These are phyloP conservation scores for Fusarium virguliforme DNA, from an alignment of 2,329 filamentous ascomycete species.

Conservation along the genomic window DNA sequence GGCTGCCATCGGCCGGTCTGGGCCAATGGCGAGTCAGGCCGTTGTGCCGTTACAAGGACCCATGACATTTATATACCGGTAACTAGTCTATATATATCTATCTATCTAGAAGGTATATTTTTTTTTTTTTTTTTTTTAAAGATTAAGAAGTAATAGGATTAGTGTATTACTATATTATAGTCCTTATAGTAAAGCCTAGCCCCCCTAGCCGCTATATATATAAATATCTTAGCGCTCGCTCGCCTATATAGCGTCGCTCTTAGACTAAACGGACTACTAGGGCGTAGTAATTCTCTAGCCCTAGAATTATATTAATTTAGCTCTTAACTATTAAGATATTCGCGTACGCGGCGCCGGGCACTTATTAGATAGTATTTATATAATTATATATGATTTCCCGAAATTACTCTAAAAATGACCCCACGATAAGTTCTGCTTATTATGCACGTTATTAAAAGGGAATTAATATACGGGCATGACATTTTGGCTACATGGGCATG, in stretches of 20 bases:
- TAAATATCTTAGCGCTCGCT: conserved; percentile 11
- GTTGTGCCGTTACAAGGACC: no score
- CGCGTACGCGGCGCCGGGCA: conserved; percentile 10
- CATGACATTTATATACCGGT: no score
- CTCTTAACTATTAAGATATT: conserved; percentile 15
- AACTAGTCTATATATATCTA: conserved; percentile 9
- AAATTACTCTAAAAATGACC: no score
- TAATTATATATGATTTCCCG: neutral
- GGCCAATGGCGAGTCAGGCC: no score
- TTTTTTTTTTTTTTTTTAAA: conserved; percentile 22
- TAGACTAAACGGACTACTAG: conserved; percentile 10
- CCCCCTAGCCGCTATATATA: neutral
- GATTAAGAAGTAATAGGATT: conserved; percentile 13
- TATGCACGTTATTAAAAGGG: no score
- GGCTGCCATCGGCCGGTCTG: no score
- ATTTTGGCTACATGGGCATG: no score
- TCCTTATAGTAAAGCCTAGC: conserved; percentile 13
- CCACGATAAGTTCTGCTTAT: no score
- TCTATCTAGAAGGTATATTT: conserved; percentile 18
- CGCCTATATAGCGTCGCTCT: conserved; percentile 9
- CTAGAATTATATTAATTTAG: conserved; percentile 9
- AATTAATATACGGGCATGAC: no score
- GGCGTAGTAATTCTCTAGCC: conserved; percentile 10
- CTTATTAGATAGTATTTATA: conserved; percentile 1
- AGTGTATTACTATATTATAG: conserved; percentile 12